A percentile compares a stretch with the other conserved stretches of the same genome.
Conservation (phyloP, 2,329 filamentous ascomycete species). For the Ilyonectria robusta region DNA sequence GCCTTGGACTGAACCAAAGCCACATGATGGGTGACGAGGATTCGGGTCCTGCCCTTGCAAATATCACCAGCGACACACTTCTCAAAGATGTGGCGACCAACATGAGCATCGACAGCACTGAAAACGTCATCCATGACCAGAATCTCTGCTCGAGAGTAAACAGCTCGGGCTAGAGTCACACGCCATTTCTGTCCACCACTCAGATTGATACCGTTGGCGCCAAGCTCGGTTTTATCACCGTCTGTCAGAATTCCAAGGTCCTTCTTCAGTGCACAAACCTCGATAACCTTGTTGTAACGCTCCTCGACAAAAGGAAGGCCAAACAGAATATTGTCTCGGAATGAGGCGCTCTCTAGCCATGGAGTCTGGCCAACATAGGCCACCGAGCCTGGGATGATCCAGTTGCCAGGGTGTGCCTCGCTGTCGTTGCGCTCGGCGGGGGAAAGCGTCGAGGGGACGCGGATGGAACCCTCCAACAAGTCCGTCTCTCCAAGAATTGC, state of each 20-base stretch:
- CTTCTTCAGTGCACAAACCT: slow-evolving; percentile 80
- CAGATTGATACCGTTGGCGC: slow-evolving; percentile 87
- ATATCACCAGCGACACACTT: slow-evolving; percentile 81
- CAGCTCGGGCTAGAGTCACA: slow-evolving; percentile 82
- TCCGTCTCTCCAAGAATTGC: slow-evolving; percentile 84
- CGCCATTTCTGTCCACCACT: slow-evolving; percentile 89
- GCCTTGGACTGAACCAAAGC: slow-evolving; percentile 78
- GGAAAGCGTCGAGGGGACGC: slow-evolving; percentile 65
- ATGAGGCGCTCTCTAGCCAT: slow-evolving; percentile 87
- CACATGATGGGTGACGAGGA: slow-evolving; percentile 86
- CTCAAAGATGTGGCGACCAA: slow-evolving; percentile 84
- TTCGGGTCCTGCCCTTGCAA: slow-evolving; percentile 78
- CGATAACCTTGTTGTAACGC: slow-evolving; percentile 79
- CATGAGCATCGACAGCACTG: slow-evolving; percentile 85
- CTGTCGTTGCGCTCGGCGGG: slow-evolving; percentile 71
- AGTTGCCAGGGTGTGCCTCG: slow-evolving; percentile 74
- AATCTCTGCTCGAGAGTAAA: slow-evolving; percentile 84
- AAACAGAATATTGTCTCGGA: slow-evolving; percentile 85
- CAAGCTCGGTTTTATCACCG: slow-evolving; percentile 85
- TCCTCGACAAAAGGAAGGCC: slow-evolving; percentile 77
- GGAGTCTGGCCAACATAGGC: slow-evolving; percentile 86
- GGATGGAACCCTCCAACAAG: slow-evolving; percentile 73
- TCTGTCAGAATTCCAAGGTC: slow-evolving; percentile 83
- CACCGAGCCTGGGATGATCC: slow-evolving; percentile 78
- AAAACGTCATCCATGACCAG: slow-evolving; percentile 88